phyloP scores from a whole-genome alignment of 805 yeast species.

The Candida cerambycidarum region DNA sequence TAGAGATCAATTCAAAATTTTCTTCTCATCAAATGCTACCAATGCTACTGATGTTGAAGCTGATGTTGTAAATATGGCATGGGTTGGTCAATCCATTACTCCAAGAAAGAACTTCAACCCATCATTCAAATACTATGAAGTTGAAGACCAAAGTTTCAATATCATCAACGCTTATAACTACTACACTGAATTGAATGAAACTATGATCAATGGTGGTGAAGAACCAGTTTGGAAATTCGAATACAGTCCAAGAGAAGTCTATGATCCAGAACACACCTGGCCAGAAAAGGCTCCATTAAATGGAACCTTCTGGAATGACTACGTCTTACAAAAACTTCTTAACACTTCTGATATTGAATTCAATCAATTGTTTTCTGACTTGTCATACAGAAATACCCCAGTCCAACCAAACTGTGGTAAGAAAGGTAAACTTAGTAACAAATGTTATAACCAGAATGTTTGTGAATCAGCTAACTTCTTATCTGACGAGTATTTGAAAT shows the following conservation, averaged over 20 bases:
- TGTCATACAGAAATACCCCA: slow-evolving; percentile 49
- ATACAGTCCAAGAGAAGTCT: slow-evolving; percentile 63
- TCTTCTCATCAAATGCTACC: slow-evolving; percentile 49
- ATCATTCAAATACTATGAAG: slow-evolving; percentile 69
- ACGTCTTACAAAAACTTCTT: slow-evolving; percentile 13
- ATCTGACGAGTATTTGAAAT: slow-evolving; percentile 16
- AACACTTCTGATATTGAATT: slow-evolving; percentile 31
- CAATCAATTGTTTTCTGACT: slow-evolving; percentile 51
- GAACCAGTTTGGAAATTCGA: slow-evolving; percentile 65
- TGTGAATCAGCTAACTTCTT: slow-evolving; percentile 16
- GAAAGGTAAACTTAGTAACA: slow-evolving; percentile 17
- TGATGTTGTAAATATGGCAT: slow-evolving; percentile 55
- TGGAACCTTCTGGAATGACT: slow-evolving; percentile 67
- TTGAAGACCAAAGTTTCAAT: slow-evolving; percentile 59
- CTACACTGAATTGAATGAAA: slow-evolving; percentile 57
- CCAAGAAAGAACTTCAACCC: slow-evolving; percentile 63
- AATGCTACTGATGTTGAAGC: slow-evolving; percentile 40
- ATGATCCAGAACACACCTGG: slow-evolving; percentile 54
- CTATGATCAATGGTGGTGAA: slow-evolving; percentile 49
- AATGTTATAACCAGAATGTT: slow-evolving; percentile 19
- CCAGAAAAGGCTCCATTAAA: slow-evolving; percentile 59
- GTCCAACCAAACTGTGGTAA: slow-evolving; percentile 43
- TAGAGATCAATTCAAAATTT: slow-evolving; percentile 61
- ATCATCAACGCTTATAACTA: slow-evolving; percentile 60
- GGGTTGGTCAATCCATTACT: slow-evolving; percentile 67